Evolutionary conservation across 306 rosid genomes (phyloP).

Genomic region (Trifolium repens): DNA sequence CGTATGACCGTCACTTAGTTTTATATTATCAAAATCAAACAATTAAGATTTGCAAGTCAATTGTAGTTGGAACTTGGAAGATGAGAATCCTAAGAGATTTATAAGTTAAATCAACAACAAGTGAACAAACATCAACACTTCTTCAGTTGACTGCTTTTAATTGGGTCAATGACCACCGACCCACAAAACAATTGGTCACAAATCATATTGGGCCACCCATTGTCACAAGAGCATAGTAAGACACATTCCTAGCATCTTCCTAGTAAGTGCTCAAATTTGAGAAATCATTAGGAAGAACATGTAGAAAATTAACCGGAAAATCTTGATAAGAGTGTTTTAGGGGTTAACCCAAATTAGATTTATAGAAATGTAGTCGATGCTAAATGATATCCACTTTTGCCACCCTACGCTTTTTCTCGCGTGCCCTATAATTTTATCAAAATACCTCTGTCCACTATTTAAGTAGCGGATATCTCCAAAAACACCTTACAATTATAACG

Average conservation of each 20-base stretch:
- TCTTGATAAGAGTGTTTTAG: not conserved
- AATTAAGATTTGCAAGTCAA: not conserved
- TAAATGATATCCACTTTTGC: too few relatives aligned
- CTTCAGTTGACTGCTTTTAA: not conserved
- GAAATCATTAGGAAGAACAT: not conserved
- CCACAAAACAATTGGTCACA: not conserved
- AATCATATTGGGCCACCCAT: not conserved
- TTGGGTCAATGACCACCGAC: slow-evolving; percentile 15
- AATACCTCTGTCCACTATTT: too few relatives aligned
- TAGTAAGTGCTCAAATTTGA: not conserved
- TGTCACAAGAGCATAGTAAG: not conserved
- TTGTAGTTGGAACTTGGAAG: not conserved
- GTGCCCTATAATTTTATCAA: too few relatives aligned
- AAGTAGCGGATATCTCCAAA: too few relatives aligned
- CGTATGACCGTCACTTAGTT: not conserved
- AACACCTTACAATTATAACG: too few relatives aligned
- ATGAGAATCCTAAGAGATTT: not conserved
- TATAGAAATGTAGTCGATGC: not conserved
- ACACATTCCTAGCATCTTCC: not conserved
- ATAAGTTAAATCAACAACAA: too few relatives aligned
- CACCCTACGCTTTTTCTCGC: too few relatives aligned
- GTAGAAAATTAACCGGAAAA: not conserved
- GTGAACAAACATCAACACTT: not conserved
- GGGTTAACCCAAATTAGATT: not conserved
- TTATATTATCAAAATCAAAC: not conserved